Percentiles rank a stretch among this genome's conserved stretches.
phyloP scores from a whole-genome alignment of 495 filamentous ascomycete genomes.

The Penicillium bovifimosum region DNA sequence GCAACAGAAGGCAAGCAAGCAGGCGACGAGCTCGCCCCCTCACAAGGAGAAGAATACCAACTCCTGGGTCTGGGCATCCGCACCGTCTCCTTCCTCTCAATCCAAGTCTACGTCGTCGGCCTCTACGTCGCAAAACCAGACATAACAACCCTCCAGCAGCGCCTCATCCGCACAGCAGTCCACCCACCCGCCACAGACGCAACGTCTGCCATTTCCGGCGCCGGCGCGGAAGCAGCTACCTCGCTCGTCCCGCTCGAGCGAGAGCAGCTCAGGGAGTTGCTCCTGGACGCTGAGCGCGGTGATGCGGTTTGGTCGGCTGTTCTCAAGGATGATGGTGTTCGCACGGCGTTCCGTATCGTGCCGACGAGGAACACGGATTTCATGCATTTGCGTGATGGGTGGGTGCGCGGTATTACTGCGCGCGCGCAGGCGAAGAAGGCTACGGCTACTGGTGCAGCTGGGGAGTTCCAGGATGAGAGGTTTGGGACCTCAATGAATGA shows the following conservation, averaged over 20 bases:
- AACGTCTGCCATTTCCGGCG: constrained; percentile 41
- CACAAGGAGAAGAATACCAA: constrained; percentile 63
- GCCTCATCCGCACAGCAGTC: constrained; percentile 44
- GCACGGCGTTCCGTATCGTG: constrained; percentile 71
- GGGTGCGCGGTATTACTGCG: constrained; percentile 74
- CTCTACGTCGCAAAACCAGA: constrained; percentile 80
- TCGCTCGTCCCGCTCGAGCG: constrained; percentile 77
- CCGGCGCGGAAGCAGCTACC: constrained; percentile 62
- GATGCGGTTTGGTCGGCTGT: constrained; percentile 68
- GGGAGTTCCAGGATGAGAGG: constrained; percentile 57
- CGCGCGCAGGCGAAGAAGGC: constrained; percentile 48
- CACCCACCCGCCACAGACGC: constrained; percentile 34
- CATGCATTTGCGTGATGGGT: constrained; percentile 83
- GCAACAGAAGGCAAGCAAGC: constrained; percentile 35
- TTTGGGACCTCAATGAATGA: constrained; percentile 67
- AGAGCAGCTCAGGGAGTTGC: constrained; percentile 55
- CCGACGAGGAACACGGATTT: constrained; percentile 89
- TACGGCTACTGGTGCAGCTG: constrained; percentile 17
- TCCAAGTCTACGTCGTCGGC: constrained; percentile 93
- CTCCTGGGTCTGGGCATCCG: constrained; percentile 82
- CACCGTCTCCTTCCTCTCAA: constrained; percentile 81
- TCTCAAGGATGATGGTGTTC: constrained; percentile 54
- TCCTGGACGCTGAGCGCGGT: constrained; percentile 65
- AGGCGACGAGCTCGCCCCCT: constrained; percentile 29
- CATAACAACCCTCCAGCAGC: constrained; percentile 53